These are phyloP conservation scores for Penicillium sp. DNA, from an alignment of 2,329 filamentous ascomycete species.

Conservation along the genomic window DNA sequence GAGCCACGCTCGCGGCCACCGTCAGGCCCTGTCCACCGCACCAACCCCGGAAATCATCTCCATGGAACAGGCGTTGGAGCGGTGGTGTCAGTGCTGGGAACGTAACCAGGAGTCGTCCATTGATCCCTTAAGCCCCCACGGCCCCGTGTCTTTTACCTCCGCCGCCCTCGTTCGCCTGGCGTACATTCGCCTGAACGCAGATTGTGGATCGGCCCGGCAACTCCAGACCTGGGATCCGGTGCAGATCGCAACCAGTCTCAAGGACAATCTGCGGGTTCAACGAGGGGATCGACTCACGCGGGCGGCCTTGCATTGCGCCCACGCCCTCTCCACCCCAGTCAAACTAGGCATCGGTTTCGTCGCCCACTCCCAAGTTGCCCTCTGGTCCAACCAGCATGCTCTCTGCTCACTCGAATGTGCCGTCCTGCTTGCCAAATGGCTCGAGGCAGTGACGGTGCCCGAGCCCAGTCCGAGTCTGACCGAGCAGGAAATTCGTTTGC, in stretches of 20 bases:
- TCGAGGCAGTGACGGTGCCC: slow-evolving; percentile 26
- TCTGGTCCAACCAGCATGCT: slow-evolving; percentile 54
- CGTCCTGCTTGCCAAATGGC: slow-evolving; percentile 47
- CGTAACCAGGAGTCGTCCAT: slow-evolving; percentile 32
- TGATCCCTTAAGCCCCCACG: slow-evolving; percentile 30
- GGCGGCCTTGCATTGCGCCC: slow-evolving; percentile 49
- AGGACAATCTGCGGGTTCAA: slow-evolving; percentile 34
- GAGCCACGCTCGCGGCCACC: slow-evolving; percentile 15
- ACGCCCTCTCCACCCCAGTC: slow-evolving; percentile 52
- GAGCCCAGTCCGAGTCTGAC: slow-evolving; percentile 23
- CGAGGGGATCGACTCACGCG: slow-evolving; percentile 42
- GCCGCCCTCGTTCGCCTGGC: slow-evolving; percentile 29
- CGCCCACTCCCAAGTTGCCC: slow-evolving; percentile 50
- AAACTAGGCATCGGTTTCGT: slow-evolving; percentile 51
- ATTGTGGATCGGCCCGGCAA: slow-evolving; percentile 29
- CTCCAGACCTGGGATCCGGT: slow-evolving; percentile 29
- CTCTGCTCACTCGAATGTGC: slow-evolving; percentile 52
- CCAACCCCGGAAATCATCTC: slow-evolving; percentile 22
- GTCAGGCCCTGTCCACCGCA: slow-evolving; percentile 14
- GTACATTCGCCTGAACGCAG: slow-evolving; percentile 31
- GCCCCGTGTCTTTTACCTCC: slow-evolving; percentile 30
- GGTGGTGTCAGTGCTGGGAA: slow-evolving; percentile 34
- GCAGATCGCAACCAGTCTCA: slow-evolving; percentile 27
- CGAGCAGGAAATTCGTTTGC: slow-evolving; percentile 28
- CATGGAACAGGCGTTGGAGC: slow-evolving; percentile 29